Conservation (phyloP, 805 yeast genomes). For the Saccharomycopsis sp. region DNA sequence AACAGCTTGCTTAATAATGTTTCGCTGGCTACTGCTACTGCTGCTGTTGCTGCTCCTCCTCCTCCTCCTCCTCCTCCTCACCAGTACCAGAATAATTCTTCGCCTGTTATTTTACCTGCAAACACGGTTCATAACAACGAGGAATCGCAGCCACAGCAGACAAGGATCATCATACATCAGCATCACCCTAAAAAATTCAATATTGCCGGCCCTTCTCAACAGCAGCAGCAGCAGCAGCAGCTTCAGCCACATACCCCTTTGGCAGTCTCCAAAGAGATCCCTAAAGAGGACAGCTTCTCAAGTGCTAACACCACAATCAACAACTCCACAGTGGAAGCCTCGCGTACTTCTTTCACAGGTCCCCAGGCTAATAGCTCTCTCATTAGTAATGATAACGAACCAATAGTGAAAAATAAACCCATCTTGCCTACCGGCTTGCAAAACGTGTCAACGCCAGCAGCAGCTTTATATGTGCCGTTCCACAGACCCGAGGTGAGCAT, state of each 20-base stretch:
- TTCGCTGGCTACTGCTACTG: not conserved
- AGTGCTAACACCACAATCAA: conserved; percentile 7
- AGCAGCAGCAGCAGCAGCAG: not conserved
- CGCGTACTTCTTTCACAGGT: not conserved
- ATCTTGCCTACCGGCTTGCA: not conserved
- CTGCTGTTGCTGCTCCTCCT: conserved; percentile 1
- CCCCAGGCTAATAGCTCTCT: not conserved
- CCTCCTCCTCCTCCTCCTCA: not conserved
- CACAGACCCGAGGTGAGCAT: conserved; percentile 27
- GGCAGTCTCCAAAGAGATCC: not conserved
- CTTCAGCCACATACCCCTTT: not conserved
- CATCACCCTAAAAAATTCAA: conserved; percentile 16
- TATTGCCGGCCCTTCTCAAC: not conserved
- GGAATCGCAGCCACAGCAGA: conserved; percentile 8
- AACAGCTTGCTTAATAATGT: conserved; percentile 10
- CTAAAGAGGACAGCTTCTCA: conserved; percentile 1
- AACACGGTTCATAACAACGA: not conserved
- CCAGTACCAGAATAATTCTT: not conserved
- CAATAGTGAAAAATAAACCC: not conserved
- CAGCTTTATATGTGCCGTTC: conserved; percentile 18
- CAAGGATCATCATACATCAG: conserved; percentile 21
- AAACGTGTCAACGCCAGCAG: not conserved
- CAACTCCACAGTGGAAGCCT: not conserved
- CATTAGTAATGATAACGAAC: not conserved
- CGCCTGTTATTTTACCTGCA: too few species aligned